Base-by-base conservation (phyloP, 202 grass and related monocot genomes). In the Eragrostis tef region DNA sequence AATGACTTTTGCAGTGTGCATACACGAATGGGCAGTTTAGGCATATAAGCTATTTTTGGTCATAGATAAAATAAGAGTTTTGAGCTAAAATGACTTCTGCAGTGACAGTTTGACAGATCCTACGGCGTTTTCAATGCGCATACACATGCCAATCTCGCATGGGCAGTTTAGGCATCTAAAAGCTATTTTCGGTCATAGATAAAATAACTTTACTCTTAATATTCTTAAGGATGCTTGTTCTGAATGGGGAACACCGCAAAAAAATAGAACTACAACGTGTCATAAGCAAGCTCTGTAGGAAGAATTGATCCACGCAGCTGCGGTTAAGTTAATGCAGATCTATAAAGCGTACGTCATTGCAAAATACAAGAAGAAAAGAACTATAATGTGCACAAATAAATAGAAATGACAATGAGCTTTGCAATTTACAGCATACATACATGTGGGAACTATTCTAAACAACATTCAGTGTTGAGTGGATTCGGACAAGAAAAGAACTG, bases 341-440 rank as follows among this genome's bases (percentile, higher is more conserved):
- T 61, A 39, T 36, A 22, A 5, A 52, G 8, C 34, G 31, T 15
- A 64, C 10, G 43, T 48, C 64, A 61, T 14, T 68, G 57, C 19
- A 70, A 12, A 56, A 60, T 63, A 85, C 4, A 81, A 31, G 2
- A 31, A 31, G 29, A 31, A 31, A 39, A 39, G 2, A 39, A 39
- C 3, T 39, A 34, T 22, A 25, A 74, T 42, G 6, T 2, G 15
- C 11, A 51, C 17, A 29, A 14, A 20, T 42, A 42, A 64, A 65
- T 73, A 26, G 4, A 41, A 42, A 85, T 86, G 49, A 47, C 13
- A 79, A 46, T 2, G 11, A 42, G 11, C 29, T 48, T 73, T 17
- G 16, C 43, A 75, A 50, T 27, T 72, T 57, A 73, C 73, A 72
- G n/a, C 21, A 15, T 16, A 13, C 11, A 79, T 25, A 20, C 34